Evolutionary conservation across 345 rosid species (phyloP).

Genomic region (Lumnitzera racemosa): DNA sequence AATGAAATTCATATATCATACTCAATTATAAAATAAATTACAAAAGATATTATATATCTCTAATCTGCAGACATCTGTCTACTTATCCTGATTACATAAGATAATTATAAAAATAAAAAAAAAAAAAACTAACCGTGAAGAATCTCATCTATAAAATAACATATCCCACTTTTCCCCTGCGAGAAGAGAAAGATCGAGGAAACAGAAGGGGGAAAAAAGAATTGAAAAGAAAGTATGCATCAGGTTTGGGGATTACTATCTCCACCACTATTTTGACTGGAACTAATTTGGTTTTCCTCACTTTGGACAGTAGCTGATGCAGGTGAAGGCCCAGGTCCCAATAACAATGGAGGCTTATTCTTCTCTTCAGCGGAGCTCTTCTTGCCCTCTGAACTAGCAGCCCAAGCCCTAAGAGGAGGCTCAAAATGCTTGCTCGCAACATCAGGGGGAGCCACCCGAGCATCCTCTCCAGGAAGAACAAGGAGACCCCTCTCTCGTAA

Average conservation of each 20-base stretch:
- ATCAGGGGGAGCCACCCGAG: constrained; percentile 41
- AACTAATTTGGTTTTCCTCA: constrained; percentile 1
- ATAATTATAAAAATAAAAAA: too few relatives aligned
- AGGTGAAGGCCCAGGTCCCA: constrained; percentile 39
- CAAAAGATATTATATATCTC: too few relatives aligned
- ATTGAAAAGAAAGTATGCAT: too few relatives aligned
- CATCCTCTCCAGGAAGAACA: constrained; percentile 71
- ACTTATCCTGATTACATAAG: too few relatives aligned
- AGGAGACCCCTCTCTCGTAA: constrained; percentile 67
- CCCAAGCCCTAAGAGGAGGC: constrained; percentile 74
- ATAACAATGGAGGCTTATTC: constrained; percentile 53
- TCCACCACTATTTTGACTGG: not conserved
- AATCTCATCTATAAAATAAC: constrained; percentile 3
- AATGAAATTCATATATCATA: too few relatives aligned
- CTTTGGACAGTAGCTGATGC: constrained; percentile 10
- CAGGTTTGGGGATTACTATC: too few relatives aligned
- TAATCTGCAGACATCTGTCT: too few relatives aligned
- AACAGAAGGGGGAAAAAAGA: too few relatives aligned
- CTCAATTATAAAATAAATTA: too few relatives aligned
- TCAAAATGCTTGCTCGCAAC: constrained; percentile 69
- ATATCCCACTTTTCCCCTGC: not conserved
- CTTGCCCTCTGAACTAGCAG: constrained; percentile 28
- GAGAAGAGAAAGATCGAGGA: too few relatives aligned
- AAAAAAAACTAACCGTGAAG: too few relatives aligned
- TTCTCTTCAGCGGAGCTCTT: constrained; percentile 23